phyloP scores from a whole-genome alignment of 2,329 filamentous ascomycete genomes.

The Alternaria infectoria region DNA sequence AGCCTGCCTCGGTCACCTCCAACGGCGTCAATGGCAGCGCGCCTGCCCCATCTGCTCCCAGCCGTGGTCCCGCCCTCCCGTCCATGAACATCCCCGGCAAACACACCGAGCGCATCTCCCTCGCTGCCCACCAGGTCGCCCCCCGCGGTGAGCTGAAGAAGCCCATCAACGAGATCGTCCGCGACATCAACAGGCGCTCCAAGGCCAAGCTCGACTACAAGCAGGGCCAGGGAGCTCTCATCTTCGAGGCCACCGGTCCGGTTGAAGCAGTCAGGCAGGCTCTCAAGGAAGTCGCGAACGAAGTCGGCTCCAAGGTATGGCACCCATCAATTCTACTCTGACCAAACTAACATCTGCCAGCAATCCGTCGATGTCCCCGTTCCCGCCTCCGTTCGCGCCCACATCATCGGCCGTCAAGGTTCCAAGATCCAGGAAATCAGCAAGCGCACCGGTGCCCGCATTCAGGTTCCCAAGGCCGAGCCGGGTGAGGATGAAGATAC shows the following conservation, averaged over 20 bases:
- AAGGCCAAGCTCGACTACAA: constrained; percentile 84
- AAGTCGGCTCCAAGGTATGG: constrained; percentile 82
- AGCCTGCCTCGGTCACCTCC: constrained; percentile 56
- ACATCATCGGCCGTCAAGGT: constrained; percentile 93
- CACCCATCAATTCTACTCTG: not conserved
- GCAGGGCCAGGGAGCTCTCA: constrained; percentile 73
- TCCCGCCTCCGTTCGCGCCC: constrained; percentile 80
- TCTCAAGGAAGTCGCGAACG: constrained; percentile 84
- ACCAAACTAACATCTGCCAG: constrained; percentile 46
- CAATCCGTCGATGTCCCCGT: constrained; percentile 77
- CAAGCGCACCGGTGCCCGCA: constrained; percentile 85
- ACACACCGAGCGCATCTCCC: constrained; percentile 75
- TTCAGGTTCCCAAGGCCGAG: constrained; percentile 85
- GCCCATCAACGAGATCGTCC: constrained; percentile 81
- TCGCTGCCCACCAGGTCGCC: constrained; percentile 78
- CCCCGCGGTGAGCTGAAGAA: constrained; percentile 81
- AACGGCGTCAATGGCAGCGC: constrained; percentile 59
- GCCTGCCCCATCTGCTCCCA: constrained; percentile 47
- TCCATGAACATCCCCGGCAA: constrained; percentile 81
- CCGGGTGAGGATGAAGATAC: constrained; percentile 79
- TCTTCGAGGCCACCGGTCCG: constrained; percentile 85
- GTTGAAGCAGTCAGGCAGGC: constrained; percentile 85
- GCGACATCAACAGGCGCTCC: constrained; percentile 90
- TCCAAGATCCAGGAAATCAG: constrained; percentile 88
- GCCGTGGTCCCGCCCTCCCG: constrained; percentile 53